Conservation (phyloP, 164 flowering plant genomes). For the Magnolia sinica region DNA sequence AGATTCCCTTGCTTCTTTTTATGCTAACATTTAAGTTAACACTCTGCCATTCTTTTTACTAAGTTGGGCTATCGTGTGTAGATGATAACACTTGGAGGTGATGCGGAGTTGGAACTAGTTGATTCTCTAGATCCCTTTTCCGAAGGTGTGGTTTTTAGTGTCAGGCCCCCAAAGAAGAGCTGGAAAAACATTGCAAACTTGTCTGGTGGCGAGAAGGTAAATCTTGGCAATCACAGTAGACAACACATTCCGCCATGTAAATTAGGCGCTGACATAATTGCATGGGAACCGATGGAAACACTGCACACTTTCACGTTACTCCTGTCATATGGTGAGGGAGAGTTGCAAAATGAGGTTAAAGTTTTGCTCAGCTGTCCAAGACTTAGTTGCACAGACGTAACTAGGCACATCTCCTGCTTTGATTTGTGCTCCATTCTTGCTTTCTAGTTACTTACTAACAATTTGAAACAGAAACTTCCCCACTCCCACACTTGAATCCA, state of each 20-base stretch:
- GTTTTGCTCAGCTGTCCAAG: too few species aligned
- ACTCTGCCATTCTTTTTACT: background rate
- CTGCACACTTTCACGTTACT: background rate
- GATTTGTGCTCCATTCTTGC: too few species aligned
- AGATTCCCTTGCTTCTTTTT: too few species aligned
- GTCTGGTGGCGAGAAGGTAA: slow-evolving; percentile 99
- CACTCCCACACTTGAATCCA: too few species aligned
- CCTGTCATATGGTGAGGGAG: background rate
- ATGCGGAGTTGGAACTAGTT: slow-evolving; percentile 96
- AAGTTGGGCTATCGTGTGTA: slow-evolving; percentile 21
- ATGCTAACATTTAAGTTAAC: too few species aligned
- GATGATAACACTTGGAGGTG: slow-evolving; percentile 99
- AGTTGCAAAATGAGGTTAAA: background rate
- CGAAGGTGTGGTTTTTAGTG: slow-evolving; percentile 99
- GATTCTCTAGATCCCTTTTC: slow-evolving; percentile 99
- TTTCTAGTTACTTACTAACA: too few species aligned
- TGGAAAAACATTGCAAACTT: slow-evolving; percentile 98
- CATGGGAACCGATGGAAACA: too few species aligned
- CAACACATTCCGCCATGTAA: background rate
- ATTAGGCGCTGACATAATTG: background rate
- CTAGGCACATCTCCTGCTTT: too few species aligned
- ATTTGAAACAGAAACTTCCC: too few species aligned
- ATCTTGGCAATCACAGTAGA: background rate
- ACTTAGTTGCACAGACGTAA: too few species aligned
- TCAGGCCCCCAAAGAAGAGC: slow-evolving; percentile 98